Evolutionary conservation across 352 stramenopile genomes (phyloP).

Genomic region (Phytophthora pini): DNA sequence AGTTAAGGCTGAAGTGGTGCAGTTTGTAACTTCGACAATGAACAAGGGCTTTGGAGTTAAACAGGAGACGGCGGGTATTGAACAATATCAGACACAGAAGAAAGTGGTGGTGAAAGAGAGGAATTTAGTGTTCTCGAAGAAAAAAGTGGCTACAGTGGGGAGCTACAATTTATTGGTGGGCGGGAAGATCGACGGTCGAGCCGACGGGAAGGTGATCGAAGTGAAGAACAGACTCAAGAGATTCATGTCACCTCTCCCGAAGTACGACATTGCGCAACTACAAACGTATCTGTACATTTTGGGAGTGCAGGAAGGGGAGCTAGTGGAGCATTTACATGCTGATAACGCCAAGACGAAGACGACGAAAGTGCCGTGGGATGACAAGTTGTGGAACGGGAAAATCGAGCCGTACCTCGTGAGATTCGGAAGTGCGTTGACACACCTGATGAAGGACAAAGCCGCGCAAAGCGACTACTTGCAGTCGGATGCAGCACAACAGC

Average conservation of each 20-base stretch:
- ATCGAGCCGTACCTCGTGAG: conserved; percentile 72
- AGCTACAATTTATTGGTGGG: conserved; percentile 70
- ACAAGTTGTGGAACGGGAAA: conserved; percentile 67
- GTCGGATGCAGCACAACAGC: conserved; percentile 48
- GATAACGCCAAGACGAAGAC: conserved; percentile 67
- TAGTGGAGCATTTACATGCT: conserved; percentile 80
- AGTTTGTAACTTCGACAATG: conserved; percentile 81
- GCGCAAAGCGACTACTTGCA: conserved; percentile 61
- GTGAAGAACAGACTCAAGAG: conserved; percentile 83
- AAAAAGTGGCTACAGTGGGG: conserved; percentile 56
- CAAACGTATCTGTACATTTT: conserved; percentile 90
- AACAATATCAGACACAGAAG: conserved; percentile 69
- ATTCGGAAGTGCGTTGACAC: conserved; percentile 73
- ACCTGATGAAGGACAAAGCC: conserved; percentile 73
- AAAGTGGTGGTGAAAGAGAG: conserved; percentile 67
- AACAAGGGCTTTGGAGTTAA: conserved; percentile 78
- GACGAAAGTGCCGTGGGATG: conserved; percentile 74
- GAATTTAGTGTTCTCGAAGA: conserved; percentile 83
- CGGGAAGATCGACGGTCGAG: conserved; percentile 85
- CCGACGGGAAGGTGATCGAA: conserved; percentile 81
- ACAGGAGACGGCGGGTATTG: conserved; percentile 71
- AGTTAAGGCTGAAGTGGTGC: conserved; percentile 72
- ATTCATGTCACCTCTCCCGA: conserved; percentile 77
- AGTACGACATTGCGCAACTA: conserved; percentile 84
- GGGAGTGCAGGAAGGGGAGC: conserved; percentile 62